These are phyloP conservation scores for Nyssa sinensis DNA, from an alignment of 148 eudicot species.

Conservation along the genomic window DNA sequence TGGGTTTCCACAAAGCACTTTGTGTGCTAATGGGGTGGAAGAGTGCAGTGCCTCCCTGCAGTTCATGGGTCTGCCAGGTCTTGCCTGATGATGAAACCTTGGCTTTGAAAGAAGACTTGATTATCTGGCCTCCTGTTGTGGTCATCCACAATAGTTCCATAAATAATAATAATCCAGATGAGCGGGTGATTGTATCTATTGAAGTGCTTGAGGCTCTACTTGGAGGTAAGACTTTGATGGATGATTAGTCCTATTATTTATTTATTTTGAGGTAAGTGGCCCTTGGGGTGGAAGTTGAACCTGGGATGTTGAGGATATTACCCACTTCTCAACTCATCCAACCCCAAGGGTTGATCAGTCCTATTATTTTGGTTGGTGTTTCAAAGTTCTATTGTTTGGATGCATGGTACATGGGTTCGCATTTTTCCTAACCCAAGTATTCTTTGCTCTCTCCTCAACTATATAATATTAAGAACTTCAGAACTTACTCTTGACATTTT, in stretches of 20 bases:
- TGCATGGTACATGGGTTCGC: not conserved
- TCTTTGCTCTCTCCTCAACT: not conserved
- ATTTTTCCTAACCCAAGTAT: not conserved
- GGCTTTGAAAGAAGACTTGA: conserved; percentile 46
- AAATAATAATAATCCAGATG: conserved; percentile 30
- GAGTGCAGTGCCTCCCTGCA: conserved; percentile 22
- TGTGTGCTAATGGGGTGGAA: conserved; percentile 73
- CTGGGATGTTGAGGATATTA: no score
- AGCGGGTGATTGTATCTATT: conserved; percentile 27
- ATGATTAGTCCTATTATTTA: not conserved
- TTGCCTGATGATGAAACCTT: conserved; percentile 40
- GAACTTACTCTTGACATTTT: no score
- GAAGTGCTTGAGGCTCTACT: conserved; percentile 33
- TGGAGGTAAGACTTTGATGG: conserved; percentile 33
- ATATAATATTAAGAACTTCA: no score
- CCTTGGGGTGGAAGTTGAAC: no score
- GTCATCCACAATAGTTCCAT: conserved; percentile 42
- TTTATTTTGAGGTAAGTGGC: not conserved
- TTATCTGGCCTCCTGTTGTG: conserved; percentile 72
- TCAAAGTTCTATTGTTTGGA: no score
- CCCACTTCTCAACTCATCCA: no score
- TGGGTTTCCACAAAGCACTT: conserved; percentile 67
- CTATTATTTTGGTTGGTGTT: no score
- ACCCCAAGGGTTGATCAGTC: no score
- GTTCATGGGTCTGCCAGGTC: conserved; percentile 39